phyloP scores from a whole-genome alignment of 2,329 filamentous ascomycete species.

The Beauveria rudraprayagi region DNA sequence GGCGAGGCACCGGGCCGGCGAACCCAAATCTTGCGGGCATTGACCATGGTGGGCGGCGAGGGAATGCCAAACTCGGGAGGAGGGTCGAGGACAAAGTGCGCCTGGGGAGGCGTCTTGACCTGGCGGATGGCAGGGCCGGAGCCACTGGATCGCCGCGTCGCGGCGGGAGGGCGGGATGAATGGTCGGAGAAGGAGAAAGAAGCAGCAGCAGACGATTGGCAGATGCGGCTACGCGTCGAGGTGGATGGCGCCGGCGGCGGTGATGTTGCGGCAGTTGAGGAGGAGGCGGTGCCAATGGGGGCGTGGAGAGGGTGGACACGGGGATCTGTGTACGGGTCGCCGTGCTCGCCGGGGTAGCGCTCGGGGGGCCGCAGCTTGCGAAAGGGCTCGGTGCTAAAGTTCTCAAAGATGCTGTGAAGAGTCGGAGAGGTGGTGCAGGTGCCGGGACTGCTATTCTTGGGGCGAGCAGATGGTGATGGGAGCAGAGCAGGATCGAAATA shows the following conservation, averaged over 20 bases:
- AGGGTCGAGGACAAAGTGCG: conserved; percentile 12
- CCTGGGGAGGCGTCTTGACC: conserved; percentile 15
- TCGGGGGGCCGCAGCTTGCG: conserved; percentile 13
- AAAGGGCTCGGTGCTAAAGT: conserved; percentile 14
- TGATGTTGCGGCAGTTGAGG: background rate
- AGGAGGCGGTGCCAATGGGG: conserved; percentile 16
- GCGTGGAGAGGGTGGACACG: conserved; percentile 18
- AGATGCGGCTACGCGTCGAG: background rate
- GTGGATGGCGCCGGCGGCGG: background rate
- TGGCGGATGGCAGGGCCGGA: conserved; percentile 18
- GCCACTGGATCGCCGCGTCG: conserved; percentile 16
- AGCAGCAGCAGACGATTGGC: background rate
- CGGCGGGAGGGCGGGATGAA: background rate
- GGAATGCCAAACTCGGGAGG: conserved; percentile 28
- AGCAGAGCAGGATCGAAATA: background rate
- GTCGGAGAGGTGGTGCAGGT: conserved; percentile 15
- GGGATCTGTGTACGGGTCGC: conserved; percentile 11
- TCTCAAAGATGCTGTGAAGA: conserved; percentile 21
- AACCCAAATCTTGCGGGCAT: conserved; percentile 86
- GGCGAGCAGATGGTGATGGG: conserved; percentile 1
- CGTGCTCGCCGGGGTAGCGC: background rate
- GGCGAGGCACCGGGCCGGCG: conserved; percentile 78
- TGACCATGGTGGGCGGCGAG: conserved; percentile 33
- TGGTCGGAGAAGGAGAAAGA: background rate
- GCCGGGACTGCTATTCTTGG: conserved; percentile 3